phyloP scores from a whole-genome alignment of 139 green algal species.

The Tetradesmus obliquus region DNA sequence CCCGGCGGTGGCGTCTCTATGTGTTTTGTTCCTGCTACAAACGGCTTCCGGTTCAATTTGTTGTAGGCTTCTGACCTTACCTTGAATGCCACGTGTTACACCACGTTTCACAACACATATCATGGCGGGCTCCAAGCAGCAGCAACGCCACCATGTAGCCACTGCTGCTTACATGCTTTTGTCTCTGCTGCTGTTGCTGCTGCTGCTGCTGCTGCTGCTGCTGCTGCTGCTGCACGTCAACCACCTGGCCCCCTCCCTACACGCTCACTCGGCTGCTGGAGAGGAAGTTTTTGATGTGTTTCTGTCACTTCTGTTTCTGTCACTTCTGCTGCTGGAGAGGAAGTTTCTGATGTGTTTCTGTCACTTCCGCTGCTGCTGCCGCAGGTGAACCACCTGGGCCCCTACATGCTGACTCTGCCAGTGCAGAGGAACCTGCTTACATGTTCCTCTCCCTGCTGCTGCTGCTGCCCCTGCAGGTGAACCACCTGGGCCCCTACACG shows the following conservation, averaged over 20 bases:
- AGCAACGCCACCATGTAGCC: too few relatives aligned
- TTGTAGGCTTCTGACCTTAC: too few relatives aligned
- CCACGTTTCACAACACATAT: too few relatives aligned
- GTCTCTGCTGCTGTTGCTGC: neutral
- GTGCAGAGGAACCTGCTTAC: slow-evolving; percentile 56
- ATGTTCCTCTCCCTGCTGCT: neutral
- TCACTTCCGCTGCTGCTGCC: neutral
- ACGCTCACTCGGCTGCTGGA: slow-evolving; percentile 79
- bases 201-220: neutral
- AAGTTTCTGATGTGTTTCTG: neutral
- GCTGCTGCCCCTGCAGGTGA: slow-evolving; percentile 55
- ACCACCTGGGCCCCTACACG: slow-evolving; percentile 77
- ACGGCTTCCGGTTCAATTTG: too few relatives aligned
- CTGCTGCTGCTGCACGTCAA: slow-evolving; percentile 62
- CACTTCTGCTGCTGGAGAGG: too few relatives aligned
- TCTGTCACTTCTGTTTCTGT: neutral
- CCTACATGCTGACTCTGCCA: slow-evolving; percentile 80
- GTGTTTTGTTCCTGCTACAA: neutral
- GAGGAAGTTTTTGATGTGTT: slow-evolving; percentile 16
- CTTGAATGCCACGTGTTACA: too few relatives aligned
- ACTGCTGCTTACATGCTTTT: too few relatives aligned
- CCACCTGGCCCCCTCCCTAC: slow-evolving; percentile 75
- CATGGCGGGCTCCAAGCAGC: too few relatives aligned
- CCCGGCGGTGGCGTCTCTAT: slow-evolving; percentile 25
- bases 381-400: slow-evolving; percentile 79